Percentiles rank a stretch among this genome's conserved stretches.
Conservation (phyloP, 2,329 filamentous ascomycete species). For the Trichoderma pleuroti region DNA sequence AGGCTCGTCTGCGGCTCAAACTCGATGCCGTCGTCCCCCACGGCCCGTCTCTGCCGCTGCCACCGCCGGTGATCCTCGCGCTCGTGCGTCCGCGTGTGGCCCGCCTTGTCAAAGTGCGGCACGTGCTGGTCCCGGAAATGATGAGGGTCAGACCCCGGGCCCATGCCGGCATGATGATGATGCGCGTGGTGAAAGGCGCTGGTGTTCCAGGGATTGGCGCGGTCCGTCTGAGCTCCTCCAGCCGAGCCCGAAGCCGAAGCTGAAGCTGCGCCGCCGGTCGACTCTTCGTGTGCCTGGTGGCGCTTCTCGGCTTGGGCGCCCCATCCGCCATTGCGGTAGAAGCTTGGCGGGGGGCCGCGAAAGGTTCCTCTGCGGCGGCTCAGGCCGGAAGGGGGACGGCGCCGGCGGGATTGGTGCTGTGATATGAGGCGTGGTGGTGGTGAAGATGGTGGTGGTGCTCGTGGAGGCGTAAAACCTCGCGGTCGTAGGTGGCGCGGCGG, state of each 20-base stretch:
- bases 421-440: slow-evolving; percentile 46
- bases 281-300: slow-evolving; percentile 48
- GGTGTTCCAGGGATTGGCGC: slow-evolving; percentile 26
- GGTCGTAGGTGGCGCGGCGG: slow-evolving; percentile 80
- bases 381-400: slow-evolving; percentile 75
- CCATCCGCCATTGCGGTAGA: slow-evolving; percentile 80
- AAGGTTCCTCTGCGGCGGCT: slow-evolving; percentile 73
- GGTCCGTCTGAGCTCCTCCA: not conserved
- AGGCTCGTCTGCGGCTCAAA: slow-evolving; percentile 42
- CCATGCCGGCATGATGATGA: slow-evolving; percentile 49
- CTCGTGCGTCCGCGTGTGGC: slow-evolving; percentile 71
- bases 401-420: slow-evolving; percentile 61
- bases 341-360: slow-evolving; percentile 81
- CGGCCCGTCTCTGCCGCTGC: slow-evolving; percentile 37
- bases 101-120: slow-evolving; percentile 70
- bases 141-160: slow-evolving; percentile 53
- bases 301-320: slow-evolving; percentile 61
- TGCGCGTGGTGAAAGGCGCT: slow-evolving; percentile 16
- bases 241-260: not conserved
- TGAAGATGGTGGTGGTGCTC: slow-evolving; percentile 33
- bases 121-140: slow-evolving; percentile 44
- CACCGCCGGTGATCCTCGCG: slow-evolving; percentile 51
- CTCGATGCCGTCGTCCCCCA: slow-evolving; percentile 36
- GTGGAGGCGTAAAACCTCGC: slow-evolving; percentile 52
- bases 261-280: slow-evolving; percentile 31